Percentiles rank a stretch among this genome's conserved stretches.
phyloP scores from a whole-genome alignment of 228 moss, liverwort and hornwort genomes.

The Sphagnum magellanicum region DNA sequence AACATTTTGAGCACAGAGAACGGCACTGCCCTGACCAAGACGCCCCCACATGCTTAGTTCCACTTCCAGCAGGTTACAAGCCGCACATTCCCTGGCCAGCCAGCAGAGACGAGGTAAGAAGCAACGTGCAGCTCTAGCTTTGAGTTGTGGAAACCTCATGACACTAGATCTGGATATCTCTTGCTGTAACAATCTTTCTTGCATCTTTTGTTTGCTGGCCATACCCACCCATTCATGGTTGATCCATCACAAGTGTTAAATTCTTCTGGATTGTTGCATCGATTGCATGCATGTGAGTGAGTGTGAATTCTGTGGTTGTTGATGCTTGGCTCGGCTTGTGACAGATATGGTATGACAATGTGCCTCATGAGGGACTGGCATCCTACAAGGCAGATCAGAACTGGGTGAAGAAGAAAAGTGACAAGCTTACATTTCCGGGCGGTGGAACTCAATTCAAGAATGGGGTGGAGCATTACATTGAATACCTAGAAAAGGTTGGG shows the following conservation, averaged over 20 bases:
- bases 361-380: conserved; percentile 67
- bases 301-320: too few species aligned
- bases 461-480: conserved; percentile 66
- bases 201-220: too few species aligned
- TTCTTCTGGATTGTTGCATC: too few species aligned
- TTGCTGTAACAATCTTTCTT: too few species aligned
- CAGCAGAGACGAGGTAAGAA: conserved; percentile 44
- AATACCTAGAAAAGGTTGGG: conserved; percentile 50
- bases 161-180: too few species aligned
- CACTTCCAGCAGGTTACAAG: conserved; percentile 65
- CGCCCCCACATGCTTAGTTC: conserved; percentile 63
- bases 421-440: conserved; percentile 73
- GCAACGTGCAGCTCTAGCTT: too few species aligned
- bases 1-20: conserved; percentile 76
- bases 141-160: too few species aligned
- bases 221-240: too few species aligned
- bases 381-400: conserved; percentile 85
- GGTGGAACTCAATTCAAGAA: conserved; percentile 85
- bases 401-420: conserved; percentile 61
- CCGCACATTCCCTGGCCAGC: conserved; percentile 58
- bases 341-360: conserved; percentile 83
- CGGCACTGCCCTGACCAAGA: conserved; percentile 66
- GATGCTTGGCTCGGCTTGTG: background rate
- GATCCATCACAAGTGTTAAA: too few species aligned
- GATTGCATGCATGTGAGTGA: too few species aligned